These are phyloP conservation scores for Gnomoniopsis sp. DNA, from an alignment of 2,329 filamentous ascomycete species.

Conservation along the genomic window DNA sequence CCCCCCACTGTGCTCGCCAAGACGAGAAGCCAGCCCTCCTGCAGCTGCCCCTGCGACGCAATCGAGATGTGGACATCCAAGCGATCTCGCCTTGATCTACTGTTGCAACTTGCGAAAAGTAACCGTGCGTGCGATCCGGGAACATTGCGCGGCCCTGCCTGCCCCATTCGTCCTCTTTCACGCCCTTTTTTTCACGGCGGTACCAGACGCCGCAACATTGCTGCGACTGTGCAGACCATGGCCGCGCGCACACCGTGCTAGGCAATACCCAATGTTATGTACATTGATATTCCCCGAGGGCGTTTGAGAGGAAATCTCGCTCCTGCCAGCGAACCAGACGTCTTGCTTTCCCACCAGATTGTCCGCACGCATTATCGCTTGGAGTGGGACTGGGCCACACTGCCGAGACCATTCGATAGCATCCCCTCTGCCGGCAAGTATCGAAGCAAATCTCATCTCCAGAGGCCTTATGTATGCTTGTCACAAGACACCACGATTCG, in stretches of 20 bases:
- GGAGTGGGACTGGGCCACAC: neutral
- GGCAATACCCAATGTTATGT: too few relatives aligned
- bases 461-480: too few relatives aligned
- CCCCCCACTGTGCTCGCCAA: neutral
- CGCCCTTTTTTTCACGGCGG: neutral
- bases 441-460: neutral
- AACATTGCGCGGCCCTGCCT: neutral
- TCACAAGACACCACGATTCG: too few relatives aligned
- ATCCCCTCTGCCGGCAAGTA: too few relatives aligned
- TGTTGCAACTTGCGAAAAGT: neutral
- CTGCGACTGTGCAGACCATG: neutral
- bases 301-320: too few relatives aligned
- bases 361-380: too few relatives aligned
- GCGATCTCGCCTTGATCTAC: conserved; percentile 5
- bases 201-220: too few relatives aligned
- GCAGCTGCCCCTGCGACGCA: conserved; percentile 13
- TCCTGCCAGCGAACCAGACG: too few relatives aligned
- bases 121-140: neutral
- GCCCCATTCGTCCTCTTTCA: neutral
- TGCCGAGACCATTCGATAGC: neutral
- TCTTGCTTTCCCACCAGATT: too few relatives aligned
- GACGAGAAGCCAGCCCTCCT: conserved; percentile 18
- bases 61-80: conserved; percentile 16
- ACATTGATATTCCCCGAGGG: too few relatives aligned
- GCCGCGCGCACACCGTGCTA: neutral